Base-by-base conservation (phyloP, 192 early-diverging fungal genomes). In the Podila horticola region DNA sequence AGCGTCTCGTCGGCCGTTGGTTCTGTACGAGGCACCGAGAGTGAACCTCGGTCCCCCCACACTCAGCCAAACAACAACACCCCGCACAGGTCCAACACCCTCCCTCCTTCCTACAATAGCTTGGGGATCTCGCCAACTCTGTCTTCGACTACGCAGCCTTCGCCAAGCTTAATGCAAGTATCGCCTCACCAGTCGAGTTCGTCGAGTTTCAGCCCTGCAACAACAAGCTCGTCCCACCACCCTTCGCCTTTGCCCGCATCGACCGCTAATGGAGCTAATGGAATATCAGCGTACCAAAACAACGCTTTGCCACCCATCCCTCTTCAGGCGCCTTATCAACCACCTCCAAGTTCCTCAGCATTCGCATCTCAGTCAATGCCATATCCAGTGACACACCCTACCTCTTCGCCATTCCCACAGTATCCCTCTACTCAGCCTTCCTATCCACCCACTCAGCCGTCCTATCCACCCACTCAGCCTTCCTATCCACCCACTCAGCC, bases 31-130 rank as follows among this genome's bases (percentile, higher is more conserved):
- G 68, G 68, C 2, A 71, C 69, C 5, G 69, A 72, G 58, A 28
- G 17, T 33, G 63, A 60, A 6, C 64, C 58, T 28, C 75, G 75
- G 2, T 65, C 69, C 4, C 75, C 75, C 22, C 75, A 79, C 20
- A 31, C 65, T 1, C 60, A 22, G 30, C 38, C 64, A 5, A 15
- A 29, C 59, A 55, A 55, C n/a, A 26, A 55, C 52, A 17, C 7
- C n/a, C 26, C 33, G 58, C 20, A 13, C 34, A 19, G 17, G 17
- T 17, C 61, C 22, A 34, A 30, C 19, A 73, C 70, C 7, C 62
- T 81, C 11, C 77, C 77, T 33, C 77, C 77, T 4, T 64, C 77
- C 33, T 81, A 81, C 50, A 81, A 81, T 38, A 81, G 77, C 52
- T 62, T 81, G 17, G 64, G 73, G 31, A 72, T 81, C 58, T 49